These are phyloP conservation scores for Pythium brachiatum DNA, from an alignment of 352 stramenopile species.

Conservation along the genomic window DNA sequence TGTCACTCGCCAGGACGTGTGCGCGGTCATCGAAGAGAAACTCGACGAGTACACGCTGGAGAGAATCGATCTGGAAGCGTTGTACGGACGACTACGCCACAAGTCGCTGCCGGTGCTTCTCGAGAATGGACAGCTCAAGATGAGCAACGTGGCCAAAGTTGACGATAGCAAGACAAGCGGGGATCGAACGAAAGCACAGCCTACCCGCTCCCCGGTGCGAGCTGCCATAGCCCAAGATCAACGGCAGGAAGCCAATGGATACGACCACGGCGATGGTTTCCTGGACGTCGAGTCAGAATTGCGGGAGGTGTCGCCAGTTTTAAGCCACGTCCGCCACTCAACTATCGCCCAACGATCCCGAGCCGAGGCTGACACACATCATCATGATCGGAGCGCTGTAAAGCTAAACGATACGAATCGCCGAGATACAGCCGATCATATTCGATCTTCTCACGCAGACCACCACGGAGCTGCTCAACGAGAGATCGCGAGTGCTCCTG, in stretches of 20 bases:
- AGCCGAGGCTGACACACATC: not conserved
- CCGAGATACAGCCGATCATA: not conserved
- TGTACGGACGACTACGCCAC: constrained; percentile 36
- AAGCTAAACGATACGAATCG: not conserved
- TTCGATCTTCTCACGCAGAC: not conserved
- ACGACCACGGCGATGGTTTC: not conserved
- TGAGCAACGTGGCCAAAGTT: constrained; percentile 3
- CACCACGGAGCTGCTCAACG: not conserved
- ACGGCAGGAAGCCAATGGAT: not conserved
- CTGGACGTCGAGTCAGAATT: not conserved
- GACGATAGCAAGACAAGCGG: not conserved
- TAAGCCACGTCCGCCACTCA: not conserved
- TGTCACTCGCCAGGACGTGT: constrained; percentile 39
- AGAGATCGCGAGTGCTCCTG: constrained; percentile 17
- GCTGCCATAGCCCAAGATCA: not conserved
- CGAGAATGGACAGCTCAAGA: constrained; percentile 32
- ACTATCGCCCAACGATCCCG: not conserved
- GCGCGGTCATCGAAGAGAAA: constrained; percentile 37
- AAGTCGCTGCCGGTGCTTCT: constrained; percentile 37
- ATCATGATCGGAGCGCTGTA: no score
- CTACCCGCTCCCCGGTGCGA: not conserved
- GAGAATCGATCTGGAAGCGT: constrained; percentile 46
- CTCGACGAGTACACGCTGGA: constrained; percentile 53
- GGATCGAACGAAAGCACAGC: not conserved
- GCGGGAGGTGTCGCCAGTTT: not conserved